These are phyloP conservation scores for Candida ovalis DNA, from an alignment of 805 yeast species.

Conservation along the genomic window DNA sequence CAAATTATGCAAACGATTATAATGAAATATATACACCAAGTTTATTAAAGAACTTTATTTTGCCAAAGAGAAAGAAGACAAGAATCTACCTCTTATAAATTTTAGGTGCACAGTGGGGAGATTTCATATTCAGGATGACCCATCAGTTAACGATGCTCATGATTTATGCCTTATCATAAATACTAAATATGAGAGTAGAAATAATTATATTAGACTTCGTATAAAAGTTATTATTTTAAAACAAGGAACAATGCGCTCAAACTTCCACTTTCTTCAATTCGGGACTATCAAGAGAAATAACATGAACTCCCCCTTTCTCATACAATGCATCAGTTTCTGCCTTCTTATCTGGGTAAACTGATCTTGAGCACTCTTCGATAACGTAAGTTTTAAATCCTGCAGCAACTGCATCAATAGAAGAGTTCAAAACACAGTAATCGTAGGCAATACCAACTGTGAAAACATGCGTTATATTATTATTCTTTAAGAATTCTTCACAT, in stretches of 20 bases:
- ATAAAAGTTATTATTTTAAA: neutral
- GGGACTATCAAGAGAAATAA: conserved; percentile 10
- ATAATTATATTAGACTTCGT: too few relatives aligned
- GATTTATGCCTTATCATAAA: too few relatives aligned
- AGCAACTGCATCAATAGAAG: conserved; percentile 64
- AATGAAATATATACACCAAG: too few relatives aligned
- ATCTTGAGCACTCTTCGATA: conserved; percentile 48
- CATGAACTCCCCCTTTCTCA: conserved; percentile 31
- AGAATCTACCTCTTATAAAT: too few relatives aligned
- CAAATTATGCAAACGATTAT: too few relatives aligned
- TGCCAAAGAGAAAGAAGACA: too few relatives aligned
- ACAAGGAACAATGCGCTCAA: neutral
- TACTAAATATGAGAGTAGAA: too few relatives aligned
- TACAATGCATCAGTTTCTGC: conserved; percentile 32
- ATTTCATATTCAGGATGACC: too few relatives aligned
- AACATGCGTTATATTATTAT: conserved; percentile 52
- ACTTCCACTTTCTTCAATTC: conserved; percentile 4
- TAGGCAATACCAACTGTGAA: conserved; percentile 79
- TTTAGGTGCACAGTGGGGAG: too few relatives aligned
- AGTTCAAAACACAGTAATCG: conserved; percentile 79
- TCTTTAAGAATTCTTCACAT: conserved; percentile 44
- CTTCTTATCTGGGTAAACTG: conserved; percentile 47
- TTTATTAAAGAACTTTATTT: too few relatives aligned
- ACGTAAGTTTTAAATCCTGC: conserved; percentile 65
- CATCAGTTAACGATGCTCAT: too few relatives aligned